Conservation (phyloP, 495 filamentous ascomycete genomes). For the Aspergillus mulundensis region DNA sequence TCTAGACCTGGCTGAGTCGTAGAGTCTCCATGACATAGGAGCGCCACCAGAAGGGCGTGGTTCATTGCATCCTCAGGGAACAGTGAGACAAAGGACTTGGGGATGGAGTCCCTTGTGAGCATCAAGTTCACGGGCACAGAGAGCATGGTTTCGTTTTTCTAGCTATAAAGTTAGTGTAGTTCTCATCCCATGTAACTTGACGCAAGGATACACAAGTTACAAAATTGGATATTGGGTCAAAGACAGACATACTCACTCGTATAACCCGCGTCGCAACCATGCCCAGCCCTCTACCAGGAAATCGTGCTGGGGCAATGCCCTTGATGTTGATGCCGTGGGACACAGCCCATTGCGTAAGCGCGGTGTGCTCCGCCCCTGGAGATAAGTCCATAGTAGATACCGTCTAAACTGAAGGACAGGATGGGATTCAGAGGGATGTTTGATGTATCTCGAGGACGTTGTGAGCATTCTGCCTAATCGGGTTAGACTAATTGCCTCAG, state of each 20-base stretch:
- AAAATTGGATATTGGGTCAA: not conserved
- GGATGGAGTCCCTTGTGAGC: slow-evolving; percentile 56
- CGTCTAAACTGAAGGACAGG: not conserved
- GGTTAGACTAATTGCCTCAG: not conserved
- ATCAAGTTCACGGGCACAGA: slow-evolving; percentile 59
- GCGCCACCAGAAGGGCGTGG: slow-evolving; percentile 62
- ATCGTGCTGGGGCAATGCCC: slow-evolving; percentile 49
- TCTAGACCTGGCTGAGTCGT: slow-evolving; percentile 20
- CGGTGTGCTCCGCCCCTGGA: slow-evolving; percentile 29
- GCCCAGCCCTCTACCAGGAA: slow-evolving; percentile 64
- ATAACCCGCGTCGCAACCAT: slow-evolving; percentile 60
- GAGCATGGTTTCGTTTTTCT: slow-evolving; percentile 42
- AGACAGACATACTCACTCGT: slow-evolving; percentile 42
- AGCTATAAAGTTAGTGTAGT: not conserved
- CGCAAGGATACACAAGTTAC: not conserved
- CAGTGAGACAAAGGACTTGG: slow-evolving; percentile 29
- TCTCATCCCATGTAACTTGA: not conserved
- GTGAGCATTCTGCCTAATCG: slow-evolving; percentile 1
- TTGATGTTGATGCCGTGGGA: slow-evolving; percentile 50
- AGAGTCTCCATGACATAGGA: slow-evolving; percentile 47
- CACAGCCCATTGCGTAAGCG: slow-evolving; percentile 54
- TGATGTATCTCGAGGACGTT: not conserved
- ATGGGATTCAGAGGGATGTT: not conserved
- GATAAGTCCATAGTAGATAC: slow-evolving; percentile 2
- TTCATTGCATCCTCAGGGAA: slow-evolving; percentile 50